Evolutionary conservation across 176 grass and related monocot species (phyloP).

Genomic region (Phyllostachys edulis): DNA sequence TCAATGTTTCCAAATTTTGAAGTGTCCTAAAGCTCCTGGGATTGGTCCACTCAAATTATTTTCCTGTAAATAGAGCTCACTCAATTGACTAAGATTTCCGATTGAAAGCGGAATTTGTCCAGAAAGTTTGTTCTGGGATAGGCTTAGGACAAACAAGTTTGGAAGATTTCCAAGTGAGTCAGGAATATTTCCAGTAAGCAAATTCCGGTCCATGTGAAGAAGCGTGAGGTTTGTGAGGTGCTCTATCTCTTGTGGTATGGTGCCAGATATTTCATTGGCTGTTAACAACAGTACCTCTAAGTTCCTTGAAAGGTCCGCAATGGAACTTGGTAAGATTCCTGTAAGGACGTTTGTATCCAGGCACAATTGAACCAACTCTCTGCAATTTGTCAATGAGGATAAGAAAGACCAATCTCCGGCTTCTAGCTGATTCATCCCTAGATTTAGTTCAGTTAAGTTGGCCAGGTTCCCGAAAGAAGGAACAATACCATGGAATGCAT

Average conservation of each 20-base stretch:
- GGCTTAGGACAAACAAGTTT: slow-evolving; percentile 5
- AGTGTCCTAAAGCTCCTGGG: neutral
- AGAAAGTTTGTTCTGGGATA: slow-evolving; percentile 31
- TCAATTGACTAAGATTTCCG: slow-evolving; percentile 28
- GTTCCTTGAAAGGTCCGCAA: neutral
- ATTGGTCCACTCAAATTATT: no score
- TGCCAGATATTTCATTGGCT: slow-evolving; percentile 25
- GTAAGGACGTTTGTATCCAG: neutral
- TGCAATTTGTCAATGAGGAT: slow-evolving; percentile 30
- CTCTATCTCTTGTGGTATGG: slow-evolving; percentile 35
- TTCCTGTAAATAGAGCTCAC: slow-evolving; percentile 5
- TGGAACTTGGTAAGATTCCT: slow-evolving; percentile 25
- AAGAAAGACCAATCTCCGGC: slow-evolving; percentile 51
- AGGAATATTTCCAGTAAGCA: slow-evolving; percentile 28
- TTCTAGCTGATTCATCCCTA: slow-evolving; percentile 33
- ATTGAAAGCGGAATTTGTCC: slow-evolving; percentile 35
- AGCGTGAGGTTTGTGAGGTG: slow-evolving; percentile 1
- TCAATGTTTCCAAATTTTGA: neutral
- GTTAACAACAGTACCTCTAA: neutral
- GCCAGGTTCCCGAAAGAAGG: slow-evolving; percentile 9
- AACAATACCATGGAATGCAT: slow-evolving; percentile 26
- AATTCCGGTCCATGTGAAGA: neutral
- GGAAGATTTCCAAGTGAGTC: slow-evolving; percentile 16
- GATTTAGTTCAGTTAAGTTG: neutral
- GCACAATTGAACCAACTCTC: neutral